Evolutionary conservation across 2,329 filamentous ascomycete species (phyloP).

Genomic region (Stachybotrys echinatus): DNA sequence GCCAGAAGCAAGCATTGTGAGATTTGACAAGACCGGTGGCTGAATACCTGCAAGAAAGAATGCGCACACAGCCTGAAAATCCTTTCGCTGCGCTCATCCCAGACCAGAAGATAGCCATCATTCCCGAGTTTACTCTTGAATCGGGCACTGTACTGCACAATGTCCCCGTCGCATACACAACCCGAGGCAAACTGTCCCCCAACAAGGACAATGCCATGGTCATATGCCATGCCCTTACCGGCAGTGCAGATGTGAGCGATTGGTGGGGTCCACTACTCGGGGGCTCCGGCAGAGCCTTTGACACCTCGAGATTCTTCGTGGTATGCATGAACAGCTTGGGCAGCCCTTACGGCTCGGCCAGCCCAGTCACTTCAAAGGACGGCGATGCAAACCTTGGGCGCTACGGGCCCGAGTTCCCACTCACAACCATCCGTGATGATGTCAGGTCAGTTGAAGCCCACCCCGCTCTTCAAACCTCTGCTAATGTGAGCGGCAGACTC

Average conservation of each 20-base stretch:
- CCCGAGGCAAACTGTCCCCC: constrained; percentile 54
- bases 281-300: constrained; percentile 72
- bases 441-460: constrained; percentile 62
- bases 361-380: constrained; percentile 82
- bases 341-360: constrained; percentile 82
- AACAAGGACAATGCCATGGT: constrained; percentile 64
- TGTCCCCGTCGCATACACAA: constrained; percentile 65
- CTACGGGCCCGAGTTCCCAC: constrained; percentile 93
- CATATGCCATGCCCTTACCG: constrained; percentile 79
- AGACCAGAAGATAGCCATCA: constrained; percentile 78
- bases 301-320: constrained; percentile 77
- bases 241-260: constrained; percentile 77
- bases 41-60: constrained; percentile 65
- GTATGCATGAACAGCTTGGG: constrained; percentile 83
- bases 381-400: constrained; percentile 66
- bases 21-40: constrained; percentile 36
- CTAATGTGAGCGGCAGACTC: constrained; percentile 43
- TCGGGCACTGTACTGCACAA: constrained; percentile 81
- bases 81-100: constrained; percentile 82
- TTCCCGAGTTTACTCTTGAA: constrained; percentile 88
- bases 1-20: neutral
- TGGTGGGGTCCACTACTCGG: constrained; percentile 86
- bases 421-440: constrained; percentile 93
- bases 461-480: neutral
- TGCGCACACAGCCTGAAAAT: constrained; percentile 75